Base-by-base conservation (phyloP, 2,329 filamentous ascomycete genomes). In the Colletotrichum eremochloae region DNA sequence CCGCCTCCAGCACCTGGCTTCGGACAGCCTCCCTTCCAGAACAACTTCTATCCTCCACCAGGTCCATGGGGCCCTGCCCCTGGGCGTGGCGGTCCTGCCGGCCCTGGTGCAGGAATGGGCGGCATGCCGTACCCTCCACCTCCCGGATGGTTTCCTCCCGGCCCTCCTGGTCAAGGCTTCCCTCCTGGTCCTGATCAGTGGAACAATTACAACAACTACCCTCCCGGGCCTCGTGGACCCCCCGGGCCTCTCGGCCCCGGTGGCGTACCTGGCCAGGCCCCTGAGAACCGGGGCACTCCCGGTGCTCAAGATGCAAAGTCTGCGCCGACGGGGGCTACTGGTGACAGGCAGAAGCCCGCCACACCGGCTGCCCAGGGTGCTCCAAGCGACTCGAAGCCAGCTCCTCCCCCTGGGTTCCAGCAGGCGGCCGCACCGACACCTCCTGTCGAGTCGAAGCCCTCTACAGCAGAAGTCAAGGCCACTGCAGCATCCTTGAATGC, bases 41-140 rank as follows among this genome's bases (percentile, higher is more conserved):
- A 84, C 72, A 82, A 84, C 74, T 85, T 84, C 77, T 85, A 88
- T 76, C 89, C 88, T 60, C 86, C 86, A 75, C 85, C 86, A 53
- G 85, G 84, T 24, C 83, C 85, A 77, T 90, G 88, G 87, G 87
- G 87, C 74, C 86, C 87, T 75, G 82, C 82, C 72, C 88, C 86
- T 67, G 86, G 80, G 12, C 55, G 55, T 8, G 55, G 55, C 11
- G 53, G 53, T 42, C 84, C 85, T 66, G 89, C 87, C 36, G 70
- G 70, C 53, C 70, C 70, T 36, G 71, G 63, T 57, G 74, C 92
- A 75, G 89, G 89, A 24, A 89, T 89, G 77, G 90, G 90, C 75
- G 91, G 91, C 75, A 92, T 94, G 88, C 92, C 92, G 1, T 97
- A 95, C 80, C 93, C 93, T 74, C 92, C 91, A 20, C 93, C 91